Percentiles rank a stretch among this genome's conserved stretches.
phyloP scores from a whole-genome alignment of 2,329 filamentous ascomycete species.

The Xylaria hypoxylon region DNA sequence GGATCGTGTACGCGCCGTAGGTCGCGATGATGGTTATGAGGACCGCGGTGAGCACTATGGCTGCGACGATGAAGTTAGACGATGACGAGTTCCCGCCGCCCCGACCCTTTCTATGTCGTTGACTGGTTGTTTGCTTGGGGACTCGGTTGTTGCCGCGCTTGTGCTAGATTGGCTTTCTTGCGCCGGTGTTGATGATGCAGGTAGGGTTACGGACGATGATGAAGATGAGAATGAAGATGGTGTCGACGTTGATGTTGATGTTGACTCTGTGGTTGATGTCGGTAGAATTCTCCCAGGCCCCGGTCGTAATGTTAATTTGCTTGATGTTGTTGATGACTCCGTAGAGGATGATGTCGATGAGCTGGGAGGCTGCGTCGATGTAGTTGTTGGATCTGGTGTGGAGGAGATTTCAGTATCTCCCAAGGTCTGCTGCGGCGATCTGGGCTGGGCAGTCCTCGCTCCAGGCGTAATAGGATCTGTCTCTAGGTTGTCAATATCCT shows the following conservation, averaged over 20 bases:
- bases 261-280: not conserved
- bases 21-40: slow-evolving; percentile 41
- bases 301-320: no score
- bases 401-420: not conserved
- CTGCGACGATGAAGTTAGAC: slow-evolving; percentile 36
- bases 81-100: not conserved
- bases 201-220: not conserved
- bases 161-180: slow-evolving; percentile 11
- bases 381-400: slow-evolving; percentile 5
- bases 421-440: not conserved
- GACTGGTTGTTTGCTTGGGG: slow-evolving; percentile 1
- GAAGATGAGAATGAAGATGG: not conserved
- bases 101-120: not conserved
- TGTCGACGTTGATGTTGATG: not conserved
- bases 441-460: slow-evolving; percentile 21
- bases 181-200: not conserved
- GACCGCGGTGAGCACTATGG: slow-evolving; percentile 42
- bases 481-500: slow-evolving; percentile 42
- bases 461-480: slow-evolving; percentile 45
- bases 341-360: not conserved
- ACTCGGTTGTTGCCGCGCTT: not conserved
- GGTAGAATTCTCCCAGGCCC: not conserved
- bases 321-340: not conserved
- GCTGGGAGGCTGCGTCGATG: not conserved
- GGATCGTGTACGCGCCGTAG: slow-evolving; percentile 28